Percentiles rank a stretch among this genome's conserved stretches.
phyloP scores from a whole-genome alignment of 2,329 filamentous ascomycete species.

The Mollisia scopiformis region DNA sequence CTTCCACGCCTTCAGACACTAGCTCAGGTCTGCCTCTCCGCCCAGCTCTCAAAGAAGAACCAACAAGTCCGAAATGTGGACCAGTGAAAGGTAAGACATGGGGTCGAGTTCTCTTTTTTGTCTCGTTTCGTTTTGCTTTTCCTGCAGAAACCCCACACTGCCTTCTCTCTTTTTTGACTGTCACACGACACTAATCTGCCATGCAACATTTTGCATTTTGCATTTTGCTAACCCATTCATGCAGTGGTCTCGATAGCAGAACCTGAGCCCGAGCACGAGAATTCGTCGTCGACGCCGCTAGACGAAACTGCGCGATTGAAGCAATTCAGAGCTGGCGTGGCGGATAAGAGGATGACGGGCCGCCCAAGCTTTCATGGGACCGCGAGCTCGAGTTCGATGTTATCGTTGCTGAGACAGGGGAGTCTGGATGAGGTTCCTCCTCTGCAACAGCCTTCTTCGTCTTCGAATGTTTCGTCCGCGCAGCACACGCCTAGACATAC shows the following conservation, averaged over 20 bases:
- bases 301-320: conserved; percentile 11
- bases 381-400: conserved; percentile 25
- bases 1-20: conserved; percentile 16
- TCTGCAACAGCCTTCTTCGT: no score
- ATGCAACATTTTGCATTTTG: not conserved
- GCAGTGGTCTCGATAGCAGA: conserved; percentile 38
- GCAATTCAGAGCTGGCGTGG: conserved; percentile 30
- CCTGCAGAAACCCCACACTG: conserved; percentile 2
- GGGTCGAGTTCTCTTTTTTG: not conserved
- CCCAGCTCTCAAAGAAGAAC: conserved; percentile 29
- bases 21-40: conserved; percentile 25
- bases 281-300: conserved; percentile 11
- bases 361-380: conserved; percentile 22
- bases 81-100: conserved; percentile 32
- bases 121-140: not conserved
- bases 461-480: conserved; percentile 14
- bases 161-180: not conserved
- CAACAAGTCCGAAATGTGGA: conserved; percentile 27
- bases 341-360: conserved; percentile 30
- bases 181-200: conserved; percentile 10
- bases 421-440: conserved; percentile 30
- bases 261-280: conserved; percentile 22
- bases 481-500: not conserved
- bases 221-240: no score
- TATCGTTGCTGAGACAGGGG: conserved; percentile 27